These are phyloP conservation scores for Pleurotus pulmonarius DNA, from an alignment of 768 basidiomycete species.

Conservation along the genomic window DNA sequence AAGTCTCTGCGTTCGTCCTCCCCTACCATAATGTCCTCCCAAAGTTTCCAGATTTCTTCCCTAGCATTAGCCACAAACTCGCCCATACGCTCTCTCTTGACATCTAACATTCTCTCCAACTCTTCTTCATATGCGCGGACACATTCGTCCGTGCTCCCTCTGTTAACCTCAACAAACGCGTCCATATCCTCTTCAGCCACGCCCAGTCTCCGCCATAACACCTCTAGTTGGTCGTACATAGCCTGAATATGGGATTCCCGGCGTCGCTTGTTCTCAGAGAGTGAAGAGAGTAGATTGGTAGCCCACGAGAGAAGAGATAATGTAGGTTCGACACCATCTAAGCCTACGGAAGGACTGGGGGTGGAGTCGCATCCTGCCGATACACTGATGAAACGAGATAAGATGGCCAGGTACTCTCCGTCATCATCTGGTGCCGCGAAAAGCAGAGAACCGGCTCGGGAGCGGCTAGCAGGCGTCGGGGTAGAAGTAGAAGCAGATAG, in stretches of 20 bases:
- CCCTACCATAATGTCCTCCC: conserved; percentile 84
- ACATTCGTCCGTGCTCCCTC: conserved; percentile 76
- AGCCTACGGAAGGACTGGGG: conserved; percentile 37
- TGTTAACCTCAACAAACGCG: conserved; percentile 83
- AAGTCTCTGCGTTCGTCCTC: conserved; percentile 82
- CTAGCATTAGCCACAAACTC: conserved; percentile 81
- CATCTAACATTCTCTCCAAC: conserved; percentile 82
- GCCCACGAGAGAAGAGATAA: conserved; percentile 74
- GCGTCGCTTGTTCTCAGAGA: conserved; percentile 70
- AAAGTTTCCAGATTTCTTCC: conserved; percentile 73
- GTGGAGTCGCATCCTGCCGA: conserved; percentile 49
- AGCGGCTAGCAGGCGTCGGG: conserved; percentile 46
- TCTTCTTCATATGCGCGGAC: conserved; percentile 87
- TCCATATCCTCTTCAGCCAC: conserved; percentile 81
- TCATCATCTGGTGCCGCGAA: conserved; percentile 13
- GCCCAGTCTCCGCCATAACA: conserved; percentile 85
- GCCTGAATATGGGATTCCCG: conserved; percentile 86
- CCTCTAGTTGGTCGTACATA: conserved; percentile 91
- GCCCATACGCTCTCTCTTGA: conserved; percentile 86
- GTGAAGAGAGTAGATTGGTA: conserved; percentile 44
- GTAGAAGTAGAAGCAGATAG: conserved; percentile 32
- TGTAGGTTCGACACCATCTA: conserved; percentile 80
- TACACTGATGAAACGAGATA: conserved; percentile 59
- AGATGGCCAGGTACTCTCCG: conserved; percentile 51
- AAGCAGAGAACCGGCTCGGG: conserved; percentile 29